phyloP scores from a whole-genome alignment of 1,139 yeast species.

The Saccharomyces hybrid region DNA sequence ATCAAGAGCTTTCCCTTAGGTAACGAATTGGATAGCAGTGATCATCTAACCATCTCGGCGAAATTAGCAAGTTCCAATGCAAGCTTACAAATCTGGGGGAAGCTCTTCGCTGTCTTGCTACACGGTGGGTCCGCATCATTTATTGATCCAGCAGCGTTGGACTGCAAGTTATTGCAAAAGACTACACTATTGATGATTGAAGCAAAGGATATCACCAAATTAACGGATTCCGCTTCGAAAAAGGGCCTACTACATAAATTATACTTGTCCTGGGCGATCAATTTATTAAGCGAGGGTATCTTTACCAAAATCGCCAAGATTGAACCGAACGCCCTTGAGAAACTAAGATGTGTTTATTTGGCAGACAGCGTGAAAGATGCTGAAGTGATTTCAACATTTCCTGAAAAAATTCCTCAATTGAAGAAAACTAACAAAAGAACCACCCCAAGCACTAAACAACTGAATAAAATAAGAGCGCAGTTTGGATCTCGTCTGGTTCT shows the following conservation, averaged over 20 bases:
- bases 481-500: slow-evolving; percentile 45
- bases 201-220: slow-evolving; percentile 7
- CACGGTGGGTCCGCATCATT: slow-evolving; percentile 33
- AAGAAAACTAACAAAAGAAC: slow-evolving; percentile 8
- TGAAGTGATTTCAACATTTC: slow-evolving; percentile 15
- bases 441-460: slow-evolving; percentile 28
- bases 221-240: slow-evolving; percentile 2
- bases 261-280: slow-evolving; percentile 30
- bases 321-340: slow-evolving; percentile 10
- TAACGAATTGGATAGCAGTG: slow-evolving; percentile 37
- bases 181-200: slow-evolving; percentile 21
- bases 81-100: slow-evolving; percentile 30
- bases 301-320: slow-evolving; percentile 32
- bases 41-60: slow-evolving; percentile 39
- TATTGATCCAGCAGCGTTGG: slow-evolving; percentile 1
- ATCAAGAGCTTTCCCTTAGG: slow-evolving; percentile 50
- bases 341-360: slow-evolving; percentile 40
- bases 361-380: slow-evolving; percentile 18
- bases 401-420: slow-evolving; percentile 13
- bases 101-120: slow-evolving; percentile 30
- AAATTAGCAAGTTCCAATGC: slow-evolving; percentile 11
- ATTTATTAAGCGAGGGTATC: slow-evolving; percentile 36
- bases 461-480: slow-evolving; percentile 42
- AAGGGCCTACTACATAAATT: slow-evolving; percentile 10
- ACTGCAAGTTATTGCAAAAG: slow-evolving; percentile 5